Conservation (phyloP, 176 grass and related monocot genomes). For the Metroxylon sagu region DNA sequence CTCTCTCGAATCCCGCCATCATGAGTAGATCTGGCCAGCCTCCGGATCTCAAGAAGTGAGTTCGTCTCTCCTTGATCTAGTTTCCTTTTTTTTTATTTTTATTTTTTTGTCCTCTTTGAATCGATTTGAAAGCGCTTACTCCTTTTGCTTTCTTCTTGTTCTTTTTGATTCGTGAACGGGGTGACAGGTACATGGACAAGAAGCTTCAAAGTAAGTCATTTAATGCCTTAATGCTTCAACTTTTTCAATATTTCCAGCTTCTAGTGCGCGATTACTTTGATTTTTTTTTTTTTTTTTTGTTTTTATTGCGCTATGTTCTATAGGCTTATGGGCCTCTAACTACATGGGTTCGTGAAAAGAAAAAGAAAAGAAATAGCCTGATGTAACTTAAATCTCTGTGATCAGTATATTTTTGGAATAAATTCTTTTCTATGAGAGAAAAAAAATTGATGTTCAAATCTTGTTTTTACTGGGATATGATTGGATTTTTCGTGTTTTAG, state of each 20-base stretch:
- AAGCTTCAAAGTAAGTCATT: conserved; percentile 71
- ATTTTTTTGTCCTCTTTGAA: neutral
- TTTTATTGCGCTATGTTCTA: no score
- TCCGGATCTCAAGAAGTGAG: neutral
- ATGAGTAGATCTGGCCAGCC: conserved; percentile 4
- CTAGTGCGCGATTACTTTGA: neutral
- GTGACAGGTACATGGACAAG: conserved; percentile 92
- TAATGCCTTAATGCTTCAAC: neutral
- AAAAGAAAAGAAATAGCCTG: no score
- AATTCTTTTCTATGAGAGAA: no score
- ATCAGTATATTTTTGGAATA: no score
- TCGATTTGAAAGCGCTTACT: neutral
- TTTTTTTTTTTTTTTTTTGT: neutral
- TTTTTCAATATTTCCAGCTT: neutral
- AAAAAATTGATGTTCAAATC: no score
- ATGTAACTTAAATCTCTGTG: no score
- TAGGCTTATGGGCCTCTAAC: no score
- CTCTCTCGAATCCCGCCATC: neutral
- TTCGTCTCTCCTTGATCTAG: neutral
- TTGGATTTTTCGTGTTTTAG: no score
- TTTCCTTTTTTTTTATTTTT: neutral
- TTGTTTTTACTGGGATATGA: no score
- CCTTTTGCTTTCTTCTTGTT: conserved; percentile 7
- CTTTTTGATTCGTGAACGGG: neutral
- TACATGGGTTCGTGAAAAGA: no score